Evolutionary conservation across 2,329 filamentous ascomycete species (phyloP).

Genomic region (Lasiodiplodia hormozganensis): DNA sequence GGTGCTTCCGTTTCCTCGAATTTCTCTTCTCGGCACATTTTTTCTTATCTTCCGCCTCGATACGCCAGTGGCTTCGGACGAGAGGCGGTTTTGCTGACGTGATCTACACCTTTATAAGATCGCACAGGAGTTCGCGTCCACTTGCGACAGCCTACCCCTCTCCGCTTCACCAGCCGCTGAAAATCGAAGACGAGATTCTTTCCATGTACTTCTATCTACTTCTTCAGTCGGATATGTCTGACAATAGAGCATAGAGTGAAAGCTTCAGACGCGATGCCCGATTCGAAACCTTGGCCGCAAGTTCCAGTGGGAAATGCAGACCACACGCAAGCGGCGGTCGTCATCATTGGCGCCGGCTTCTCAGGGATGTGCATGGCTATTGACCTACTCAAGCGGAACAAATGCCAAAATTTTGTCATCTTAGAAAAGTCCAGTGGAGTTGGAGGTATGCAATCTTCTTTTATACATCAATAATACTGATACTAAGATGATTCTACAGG

Average conservation of each 20-base stretch:
- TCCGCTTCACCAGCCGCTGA: background rate
- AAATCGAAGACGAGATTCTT: background rate
- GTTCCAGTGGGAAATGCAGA: slow-evolving; percentile 57
- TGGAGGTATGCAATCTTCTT: slow-evolving; percentile 54
- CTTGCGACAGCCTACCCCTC: background rate
- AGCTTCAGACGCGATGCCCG: slow-evolving; percentile 41
- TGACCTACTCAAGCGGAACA: slow-evolving; percentile 60
- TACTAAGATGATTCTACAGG: background rate
- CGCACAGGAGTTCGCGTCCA: background rate
- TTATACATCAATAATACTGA: background rate
- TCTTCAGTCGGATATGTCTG: background rate
- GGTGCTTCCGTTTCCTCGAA: background rate
- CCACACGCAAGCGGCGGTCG: slow-evolving; percentile 60
- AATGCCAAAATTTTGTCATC: slow-evolving; percentile 63
- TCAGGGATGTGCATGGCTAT: slow-evolving; percentile 65
- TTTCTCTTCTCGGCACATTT: background rate
- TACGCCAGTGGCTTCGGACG: background rate
- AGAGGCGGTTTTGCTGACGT: background rate
- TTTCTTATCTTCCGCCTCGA: background rate
- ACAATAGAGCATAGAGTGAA: too few species aligned
- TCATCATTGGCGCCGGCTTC: slow-evolving; percentile 64
- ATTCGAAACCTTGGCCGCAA: slow-evolving; percentile 53
- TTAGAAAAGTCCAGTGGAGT: slow-evolving; percentile 62
- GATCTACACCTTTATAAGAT: background rate
- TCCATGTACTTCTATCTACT: background rate